These are phyloP conservation scores for Calonectria hongkongensis DNA, from an alignment of 2,329 filamentous ascomycete species.

Conservation along the genomic window DNA sequence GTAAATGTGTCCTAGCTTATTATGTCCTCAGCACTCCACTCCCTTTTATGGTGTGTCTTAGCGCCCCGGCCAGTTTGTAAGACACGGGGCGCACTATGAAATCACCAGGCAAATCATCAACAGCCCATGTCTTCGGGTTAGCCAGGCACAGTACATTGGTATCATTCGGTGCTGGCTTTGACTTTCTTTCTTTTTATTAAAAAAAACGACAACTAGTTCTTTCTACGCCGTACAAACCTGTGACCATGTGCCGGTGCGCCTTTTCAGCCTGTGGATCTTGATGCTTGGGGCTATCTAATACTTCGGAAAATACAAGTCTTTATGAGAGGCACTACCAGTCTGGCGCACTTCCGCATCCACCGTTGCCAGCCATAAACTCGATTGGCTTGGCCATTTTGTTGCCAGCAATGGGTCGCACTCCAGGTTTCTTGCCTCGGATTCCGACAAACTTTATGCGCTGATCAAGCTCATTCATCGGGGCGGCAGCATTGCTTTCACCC, in stretches of 20 bases:
- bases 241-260: constrained; percentile 4
- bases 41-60: not conserved
- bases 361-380: constrained; percentile 61
- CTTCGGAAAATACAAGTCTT: constrained; percentile 37
- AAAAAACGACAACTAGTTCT: too few species aligned
- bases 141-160: too few species aligned
- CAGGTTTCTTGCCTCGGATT: constrained; percentile 64
- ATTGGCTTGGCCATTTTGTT: constrained; percentile 61
- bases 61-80: too few species aligned
- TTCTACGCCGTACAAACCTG: not conserved
- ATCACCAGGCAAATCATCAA: too few species aligned
- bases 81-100: too few species aligned
- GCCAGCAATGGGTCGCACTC: constrained; percentile 59
- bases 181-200: too few species aligned
- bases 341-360: constrained; percentile 64
- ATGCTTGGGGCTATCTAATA: constrained; percentile 4
- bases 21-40: not conserved
- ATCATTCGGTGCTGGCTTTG: too few species aligned
- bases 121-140: too few species aligned
- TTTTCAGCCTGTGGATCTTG: not conserved
- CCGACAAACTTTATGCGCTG: constrained; percentile 67
- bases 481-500: constrained; percentile 72
- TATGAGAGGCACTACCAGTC: constrained; percentile 64
- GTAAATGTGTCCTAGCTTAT: not conserved
- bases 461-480: constrained; percentile 64